Percentiles rank a stretch among this genome's conserved stretches.
These are phyloP conservation scores for Candida tetrigidarum DNA, from an alignment of 1,139 yeast species.

Conservation along the genomic window DNA sequence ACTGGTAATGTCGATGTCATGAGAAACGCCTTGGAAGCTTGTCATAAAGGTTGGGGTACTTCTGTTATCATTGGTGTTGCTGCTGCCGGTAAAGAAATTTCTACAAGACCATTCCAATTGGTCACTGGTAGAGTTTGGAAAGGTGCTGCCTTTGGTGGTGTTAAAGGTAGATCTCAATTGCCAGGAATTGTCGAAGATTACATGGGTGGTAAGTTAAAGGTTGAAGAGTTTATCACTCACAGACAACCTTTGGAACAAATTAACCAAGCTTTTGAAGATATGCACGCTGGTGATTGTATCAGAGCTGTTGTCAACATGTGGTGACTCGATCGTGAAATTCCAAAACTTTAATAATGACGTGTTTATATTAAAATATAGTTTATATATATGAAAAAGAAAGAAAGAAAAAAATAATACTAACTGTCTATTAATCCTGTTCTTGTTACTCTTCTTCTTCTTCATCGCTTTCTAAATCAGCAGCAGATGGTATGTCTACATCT, in stretches of 20 bases:
- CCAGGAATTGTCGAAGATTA: slow-evolving; percentile 91
- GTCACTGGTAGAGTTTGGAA: slow-evolving; percentile 99
- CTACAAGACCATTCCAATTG: slow-evolving; percentile 98
- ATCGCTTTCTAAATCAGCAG: slow-evolving; percentile 21
- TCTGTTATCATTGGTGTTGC: slow-evolving; percentile 97
- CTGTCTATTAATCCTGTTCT: slow-evolving; percentile 17
- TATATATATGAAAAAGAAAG: too few species aligned
- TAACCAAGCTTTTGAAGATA: slow-evolving; percentile 90
- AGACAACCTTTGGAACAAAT: slow-evolving; percentile 77
- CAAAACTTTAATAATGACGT: slow-evolving; percentile 9
- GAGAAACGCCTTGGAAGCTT: slow-evolving; percentile 95
- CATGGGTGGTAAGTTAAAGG: slow-evolving; percentile 80
- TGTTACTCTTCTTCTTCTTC: slow-evolving; percentile 20
- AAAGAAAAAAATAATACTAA: too few species aligned
- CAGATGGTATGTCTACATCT: slow-evolving; percentile 19
- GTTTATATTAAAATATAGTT: neutral
- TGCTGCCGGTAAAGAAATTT: slow-evolving; percentile 95
- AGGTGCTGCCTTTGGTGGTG: slow-evolving; percentile 99
- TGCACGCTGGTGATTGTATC: slow-evolving; percentile 93
- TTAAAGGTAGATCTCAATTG: slow-evolving; percentile 95
- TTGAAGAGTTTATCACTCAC: slow-evolving; percentile 95
- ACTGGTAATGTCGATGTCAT: slow-evolving; percentile 95
- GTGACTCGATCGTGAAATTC: slow-evolving; percentile 20
- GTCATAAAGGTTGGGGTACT: slow-evolving; percentile 99
- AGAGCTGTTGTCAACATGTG: slow-evolving; percentile 77